Percentiles rank a stretch among this genome's conserved stretches.
Evolutionary conservation across 1,284 basidiomycete genomes (phyloP).

Genomic region (Gomphus bonarii): DNA sequence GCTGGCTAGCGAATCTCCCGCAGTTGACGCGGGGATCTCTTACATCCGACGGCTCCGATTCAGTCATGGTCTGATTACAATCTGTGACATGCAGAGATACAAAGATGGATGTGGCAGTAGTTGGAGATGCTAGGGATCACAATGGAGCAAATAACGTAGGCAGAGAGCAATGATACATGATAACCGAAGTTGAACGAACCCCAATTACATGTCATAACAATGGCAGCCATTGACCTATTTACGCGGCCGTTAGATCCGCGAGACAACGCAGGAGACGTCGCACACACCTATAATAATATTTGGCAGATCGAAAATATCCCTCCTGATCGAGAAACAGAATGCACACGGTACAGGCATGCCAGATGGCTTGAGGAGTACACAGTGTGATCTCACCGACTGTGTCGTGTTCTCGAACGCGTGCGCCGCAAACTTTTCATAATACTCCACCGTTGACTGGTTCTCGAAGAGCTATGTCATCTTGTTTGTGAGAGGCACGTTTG

Average conservation of each 20-base stretch:
- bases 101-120: neutral
- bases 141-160: conserved; percentile 4
- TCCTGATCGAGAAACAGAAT: conserved; percentile 87
- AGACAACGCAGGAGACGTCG: neutral
- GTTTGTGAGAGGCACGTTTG: neutral
- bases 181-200: neutral
- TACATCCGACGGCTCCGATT: neutral
- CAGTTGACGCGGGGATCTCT: neutral
- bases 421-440: conserved; percentile 91
- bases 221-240: conserved; percentile 69
- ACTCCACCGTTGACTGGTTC: conserved; percentile 84
- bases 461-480: conserved; percentile 59
- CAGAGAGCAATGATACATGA: neutral
- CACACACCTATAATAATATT: conserved; percentile 72
- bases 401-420: conserved; percentile 95
- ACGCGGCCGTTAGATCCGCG: conserved; percentile 5
- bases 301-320: conserved; percentile 83
- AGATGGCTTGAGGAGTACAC: conserved; percentile 73
- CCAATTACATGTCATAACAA: conserved; percentile 35
- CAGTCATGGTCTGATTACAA: neutral
- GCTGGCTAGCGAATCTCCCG: neutral
- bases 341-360: conserved; percentile 80
- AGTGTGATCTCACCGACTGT: conserved; percentile 89
- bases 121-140: neutral
- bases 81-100: conserved; percentile 1